Base-by-base conservation (phyloP, 2,329 filamentous ascomycete species). In the Talaromyces sp. region DNA sequence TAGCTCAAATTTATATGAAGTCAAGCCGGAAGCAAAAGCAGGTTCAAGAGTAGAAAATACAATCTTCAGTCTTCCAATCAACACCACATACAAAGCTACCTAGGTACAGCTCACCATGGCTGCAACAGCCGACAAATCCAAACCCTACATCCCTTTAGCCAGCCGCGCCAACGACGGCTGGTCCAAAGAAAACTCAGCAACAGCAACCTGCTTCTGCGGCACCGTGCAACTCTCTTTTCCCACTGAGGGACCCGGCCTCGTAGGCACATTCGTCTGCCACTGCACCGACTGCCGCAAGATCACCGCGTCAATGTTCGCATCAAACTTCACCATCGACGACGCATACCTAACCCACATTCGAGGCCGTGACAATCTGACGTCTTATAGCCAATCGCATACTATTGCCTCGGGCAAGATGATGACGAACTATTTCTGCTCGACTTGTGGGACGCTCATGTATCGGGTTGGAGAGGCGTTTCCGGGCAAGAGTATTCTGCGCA, bases 271-370 rank as follows among this genome's bases (percentile, higher is more conserved):
- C 70, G 70, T 88, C 69, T 89, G 86, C 76, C 79, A 89, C 77
- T 89, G 86, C 73, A 72, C 76, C 40, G 86, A 89, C 75, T 89
- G 86, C 74, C 85, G 79, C 70, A 89, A 89, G 70, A 80, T 89
- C 67, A 88, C 85, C 0, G 85, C 86, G 0, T 86, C 85, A 0
- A 87, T 88, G 83, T 88, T 87, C 74, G 83, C 85, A 1, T 83
- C 84, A 62, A 88, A 86, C 75, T 87, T 89, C 71, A 79, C 79
- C 65, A 73, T 87, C 53, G 67, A 71, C 13, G 79, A 86, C 71
- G 70, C 72, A 0, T 66, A 82, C 64, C 69, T 87, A 0, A 79
- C 72, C 54, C 81, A 86, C 68, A 10, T 84, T 0, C 83, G 85
- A 15, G 86, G 86, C 8, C 74, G 76, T 3, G 81, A 85, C 0